phyloP scores from a whole-genome alignment of 768 basidiomycete genomes.

The Ramaria rubella region DNA sequence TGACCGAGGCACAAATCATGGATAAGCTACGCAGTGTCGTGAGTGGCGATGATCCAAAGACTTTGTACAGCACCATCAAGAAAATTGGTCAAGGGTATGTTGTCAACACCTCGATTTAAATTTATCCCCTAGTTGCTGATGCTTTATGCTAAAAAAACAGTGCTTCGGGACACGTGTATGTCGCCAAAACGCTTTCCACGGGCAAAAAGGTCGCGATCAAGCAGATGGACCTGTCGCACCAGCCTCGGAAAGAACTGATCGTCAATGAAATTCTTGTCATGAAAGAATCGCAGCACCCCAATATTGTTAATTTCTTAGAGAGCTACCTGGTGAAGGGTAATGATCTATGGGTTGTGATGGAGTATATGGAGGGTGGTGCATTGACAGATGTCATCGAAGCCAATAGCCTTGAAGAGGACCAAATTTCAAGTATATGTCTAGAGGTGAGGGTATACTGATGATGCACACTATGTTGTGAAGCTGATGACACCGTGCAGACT shows the following conservation, averaged over 20 bases:
- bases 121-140: neutral
- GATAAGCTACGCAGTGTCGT: conserved; percentile 91
- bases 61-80: conserved; percentile 92
- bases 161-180: conserved; percentile 96
- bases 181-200: conserved; percentile 81
- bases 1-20: conserved; percentile 98
- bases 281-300: conserved; percentile 96
- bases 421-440: conserved; percentile 84
- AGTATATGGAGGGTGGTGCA: conserved; percentile 98
- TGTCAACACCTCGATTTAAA: neutral
- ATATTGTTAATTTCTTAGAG: conserved; percentile 94
- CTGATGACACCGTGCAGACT: conserved; percentile 45
- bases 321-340: conserved; percentile 82
- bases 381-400: conserved; percentile 98
- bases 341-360: conserved; percentile 98
- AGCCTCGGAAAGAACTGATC: conserved; percentile 94
- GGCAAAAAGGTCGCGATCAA: conserved; percentile 94
- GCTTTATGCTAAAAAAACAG: too few relatives aligned
- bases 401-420: conserved; percentile 90
- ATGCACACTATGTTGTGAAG: neutral
- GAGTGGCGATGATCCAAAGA: conserved; percentile 77
- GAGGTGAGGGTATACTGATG: conserved; percentile 54
- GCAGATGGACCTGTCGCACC: conserved; percentile 94
- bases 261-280: conserved; percentile 98
- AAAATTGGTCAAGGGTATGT: conserved; percentile 98